Conservation (phyloP, 805 yeast genomes). For the Wickerhamomyces kurtzmanii region DNA sequence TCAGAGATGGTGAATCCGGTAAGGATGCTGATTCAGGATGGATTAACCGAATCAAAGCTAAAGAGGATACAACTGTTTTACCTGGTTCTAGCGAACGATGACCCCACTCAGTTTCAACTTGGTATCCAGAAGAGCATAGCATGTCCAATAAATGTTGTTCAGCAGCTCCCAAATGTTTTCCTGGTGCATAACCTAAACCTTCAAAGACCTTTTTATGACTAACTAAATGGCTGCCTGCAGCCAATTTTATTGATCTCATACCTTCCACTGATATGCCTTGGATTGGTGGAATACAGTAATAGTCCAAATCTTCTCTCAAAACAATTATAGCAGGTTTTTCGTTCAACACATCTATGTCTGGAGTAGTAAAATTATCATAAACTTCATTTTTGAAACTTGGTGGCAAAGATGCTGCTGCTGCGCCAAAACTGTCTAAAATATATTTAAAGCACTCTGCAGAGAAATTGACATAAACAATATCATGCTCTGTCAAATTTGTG, state of each 20-base stretch:
- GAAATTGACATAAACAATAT: slow-evolving; percentile 74
- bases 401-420: slow-evolving; percentile 54
- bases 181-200: slow-evolving; percentile 60
- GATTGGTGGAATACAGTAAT: slow-evolving; percentile 76
- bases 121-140: slow-evolving; percentile 86
- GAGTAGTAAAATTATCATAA: slow-evolving; percentile 24
- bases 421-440: slow-evolving; percentile 61
- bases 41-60: slow-evolving; percentile 58
- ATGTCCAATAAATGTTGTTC: slow-evolving; percentile 92
- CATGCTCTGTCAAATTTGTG: slow-evolving; percentile 69
- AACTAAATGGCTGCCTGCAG: slow-evolving; percentile 61
- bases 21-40: slow-evolving; percentile 16
- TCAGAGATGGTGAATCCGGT: slow-evolving; percentile 30
- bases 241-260: slow-evolving; percentile 58
- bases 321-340: slow-evolving; percentile 88
- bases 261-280: slow-evolving; percentile 44
- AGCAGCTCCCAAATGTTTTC: slow-evolving; percentile 67
- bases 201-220: slow-evolving; percentile 55
- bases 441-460: slow-evolving; percentile 83
- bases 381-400: slow-evolving; percentile 27
- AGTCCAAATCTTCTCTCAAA: slow-evolving; percentile 88
- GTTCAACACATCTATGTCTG: slow-evolving; percentile 57
- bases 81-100: slow-evolving; percentile 80
- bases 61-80: slow-evolving; percentile 77
- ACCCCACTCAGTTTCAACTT: slow-evolving; percentile 69